phyloP scores from a whole-genome alignment of 768 basidiomycete species.

The Coprinellus aureogranulatus region DNA sequence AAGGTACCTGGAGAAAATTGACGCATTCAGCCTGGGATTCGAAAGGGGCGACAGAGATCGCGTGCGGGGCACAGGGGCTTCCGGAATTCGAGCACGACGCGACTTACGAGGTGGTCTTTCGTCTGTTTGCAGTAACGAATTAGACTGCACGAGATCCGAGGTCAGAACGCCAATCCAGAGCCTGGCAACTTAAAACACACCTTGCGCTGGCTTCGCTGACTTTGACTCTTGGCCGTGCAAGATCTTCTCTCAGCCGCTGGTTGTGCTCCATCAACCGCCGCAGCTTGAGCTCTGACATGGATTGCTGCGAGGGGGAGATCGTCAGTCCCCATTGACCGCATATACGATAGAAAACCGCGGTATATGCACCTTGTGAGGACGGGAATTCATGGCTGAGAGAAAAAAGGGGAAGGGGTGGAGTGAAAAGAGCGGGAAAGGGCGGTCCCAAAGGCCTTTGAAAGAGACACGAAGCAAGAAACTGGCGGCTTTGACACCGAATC shows the following conservation, averaged over 20 bases:
- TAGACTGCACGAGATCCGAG: slow-evolving; percentile 48
- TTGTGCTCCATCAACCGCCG: slow-evolving; percentile 92
- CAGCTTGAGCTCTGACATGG: slow-evolving; percentile 97
- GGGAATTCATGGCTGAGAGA: slow-evolving; percentile 57
- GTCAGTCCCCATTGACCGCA: no score
- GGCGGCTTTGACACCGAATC: slow-evolving; percentile 2
- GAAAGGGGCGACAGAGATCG: no score
- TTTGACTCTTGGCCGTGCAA: slow-evolving; percentile 82
- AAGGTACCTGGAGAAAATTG: slow-evolving; percentile 83
- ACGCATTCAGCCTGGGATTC: no score
- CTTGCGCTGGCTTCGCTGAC: slow-evolving; percentile 90
- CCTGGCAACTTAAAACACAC: slow-evolving; percentile 38
- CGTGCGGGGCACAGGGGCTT: not conserved
- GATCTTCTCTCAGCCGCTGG: slow-evolving; percentile 83
- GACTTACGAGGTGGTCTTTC: slow-evolving; percentile 80
- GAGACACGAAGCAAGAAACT: slow-evolving; percentile 18
- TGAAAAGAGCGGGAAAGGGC: slow-evolving; percentile 12
- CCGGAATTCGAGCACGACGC: not conserved
- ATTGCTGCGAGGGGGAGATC: slow-evolving; percentile 51
- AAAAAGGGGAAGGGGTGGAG: slow-evolving; percentile 17
- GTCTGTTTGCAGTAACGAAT: slow-evolving; percentile 94
- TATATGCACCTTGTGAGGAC: slow-evolving; percentile 77
- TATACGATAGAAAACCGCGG: no score
- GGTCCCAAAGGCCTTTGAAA: slow-evolving; percentile 9
- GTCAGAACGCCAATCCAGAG: slow-evolving; percentile 3